Conservation (phyloP, 2,329 filamentous ascomycete genomes). For the Hymenoscyphus scutula region DNA sequence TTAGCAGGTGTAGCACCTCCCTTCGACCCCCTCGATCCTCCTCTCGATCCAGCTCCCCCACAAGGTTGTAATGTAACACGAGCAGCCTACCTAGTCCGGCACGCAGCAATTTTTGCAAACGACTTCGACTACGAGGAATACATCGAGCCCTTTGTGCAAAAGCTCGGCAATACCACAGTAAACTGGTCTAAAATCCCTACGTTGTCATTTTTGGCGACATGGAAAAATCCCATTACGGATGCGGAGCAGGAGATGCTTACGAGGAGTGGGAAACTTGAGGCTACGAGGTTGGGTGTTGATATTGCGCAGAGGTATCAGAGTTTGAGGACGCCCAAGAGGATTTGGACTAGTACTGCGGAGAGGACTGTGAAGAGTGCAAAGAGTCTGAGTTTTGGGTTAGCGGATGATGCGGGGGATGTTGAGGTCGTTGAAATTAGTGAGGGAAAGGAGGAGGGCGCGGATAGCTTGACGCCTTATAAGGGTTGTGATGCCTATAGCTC, state of each 20-base stretch:
- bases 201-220: constrained; percentile 31
- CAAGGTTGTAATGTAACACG: constrained; percentile 50
- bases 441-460: constrained; percentile 46
- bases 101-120: constrained; percentile 51
- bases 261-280: constrained; percentile 28
- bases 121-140: constrained; percentile 52
- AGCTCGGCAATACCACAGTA: constrained; percentile 47
- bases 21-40: constrained; percentile 47
- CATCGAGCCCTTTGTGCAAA: constrained; percentile 49
- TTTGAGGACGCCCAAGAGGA: constrained; percentile 45
- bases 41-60: constrained; percentile 45
- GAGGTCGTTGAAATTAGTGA: constrained; percentile 46
- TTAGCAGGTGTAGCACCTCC: constrained; percentile 50
- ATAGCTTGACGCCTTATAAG: constrained; percentile 53
- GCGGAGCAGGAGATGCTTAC: constrained; percentile 32
- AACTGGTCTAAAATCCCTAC: constrained; percentile 42
- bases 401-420: constrained; percentile 43
- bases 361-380: constrained; percentile 48
- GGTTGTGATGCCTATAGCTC: constrained; percentile 52
- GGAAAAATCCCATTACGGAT: constrained; percentile 30
- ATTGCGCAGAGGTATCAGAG: constrained; percentile 32
- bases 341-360: constrained; percentile 53
- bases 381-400: constrained; percentile 47
- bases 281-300: constrained; percentile 31
- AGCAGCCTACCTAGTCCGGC: constrained; percentile 48